phyloP scores from a whole-genome alignment of 345 rosid genomes.

The Eucalyptus pauciflora region DNA sequence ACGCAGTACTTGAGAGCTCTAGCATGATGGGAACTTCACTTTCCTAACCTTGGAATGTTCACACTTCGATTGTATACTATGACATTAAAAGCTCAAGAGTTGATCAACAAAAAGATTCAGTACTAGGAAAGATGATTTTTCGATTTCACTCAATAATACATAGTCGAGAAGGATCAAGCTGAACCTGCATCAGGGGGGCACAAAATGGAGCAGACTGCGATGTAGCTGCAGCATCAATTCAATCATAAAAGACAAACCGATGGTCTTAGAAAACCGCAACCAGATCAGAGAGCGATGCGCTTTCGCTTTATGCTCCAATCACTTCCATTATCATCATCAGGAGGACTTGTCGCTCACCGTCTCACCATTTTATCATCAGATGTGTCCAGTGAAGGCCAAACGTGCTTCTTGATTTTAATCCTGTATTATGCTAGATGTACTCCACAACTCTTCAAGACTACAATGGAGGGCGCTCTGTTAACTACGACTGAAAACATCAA shows the following conservation, averaged over 20 bases:
- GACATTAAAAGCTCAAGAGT: background rate
- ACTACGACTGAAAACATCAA: accelerated
- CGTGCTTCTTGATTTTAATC: background rate
- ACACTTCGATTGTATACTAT: background rate
- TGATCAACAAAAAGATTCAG: background rate
- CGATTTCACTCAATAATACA: no score
- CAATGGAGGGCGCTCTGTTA: accelerated
- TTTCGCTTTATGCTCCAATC: background rate
- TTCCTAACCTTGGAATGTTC: background rate
- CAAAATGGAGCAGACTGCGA: background rate
- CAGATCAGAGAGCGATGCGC: background rate
- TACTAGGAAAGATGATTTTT: no score
- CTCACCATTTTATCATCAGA: background rate
- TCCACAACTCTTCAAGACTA: background rate
- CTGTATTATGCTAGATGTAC: accelerated
- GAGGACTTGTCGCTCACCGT: background rate
- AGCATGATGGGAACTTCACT: background rate
- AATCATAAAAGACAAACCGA: background rate
- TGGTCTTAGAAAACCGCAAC: background rate
- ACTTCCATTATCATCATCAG: background rate
- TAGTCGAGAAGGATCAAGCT: no score
- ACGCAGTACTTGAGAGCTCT: background rate
- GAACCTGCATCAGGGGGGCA: no score
- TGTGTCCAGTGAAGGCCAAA: background rate
- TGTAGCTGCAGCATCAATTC: background rate